Evolutionary conservation across 2,329 filamentous ascomycete genomes (phyloP).

Genomic region (Cucurbitaria berberidis): DNA sequence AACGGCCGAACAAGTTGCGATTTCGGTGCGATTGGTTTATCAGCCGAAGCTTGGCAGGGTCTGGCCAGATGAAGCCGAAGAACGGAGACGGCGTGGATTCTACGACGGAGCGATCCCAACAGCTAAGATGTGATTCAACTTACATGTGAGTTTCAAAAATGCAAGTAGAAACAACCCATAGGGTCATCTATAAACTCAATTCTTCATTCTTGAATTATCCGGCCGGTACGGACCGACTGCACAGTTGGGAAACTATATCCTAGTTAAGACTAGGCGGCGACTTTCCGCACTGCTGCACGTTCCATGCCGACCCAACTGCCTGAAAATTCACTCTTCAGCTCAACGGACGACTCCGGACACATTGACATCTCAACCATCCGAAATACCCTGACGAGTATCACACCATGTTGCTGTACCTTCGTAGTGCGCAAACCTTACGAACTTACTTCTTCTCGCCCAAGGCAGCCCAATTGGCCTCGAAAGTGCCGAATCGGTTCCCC

Average conservation of each 20-base stretch:
- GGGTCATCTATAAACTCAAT: no score
- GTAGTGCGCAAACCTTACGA: neutral
- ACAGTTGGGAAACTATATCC: constrained; percentile 29
- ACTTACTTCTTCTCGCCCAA: neutral
- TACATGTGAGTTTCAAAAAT: no score
- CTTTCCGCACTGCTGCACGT: neutral
- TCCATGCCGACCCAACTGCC: neutral
- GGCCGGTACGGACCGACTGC: constrained; percentile 15
- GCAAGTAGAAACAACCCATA: neutral
- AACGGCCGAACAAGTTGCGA: constrained; percentile 12
- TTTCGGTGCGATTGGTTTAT: constrained; percentile 18
- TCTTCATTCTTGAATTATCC: neutral
- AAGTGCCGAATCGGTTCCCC: constrained; percentile 27
- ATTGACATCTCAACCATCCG: neutral
- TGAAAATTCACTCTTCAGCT: neutral
- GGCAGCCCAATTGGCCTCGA: constrained; percentile 15
- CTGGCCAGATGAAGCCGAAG: neutral
- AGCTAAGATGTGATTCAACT: neutral
- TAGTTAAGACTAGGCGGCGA: constrained; percentile 8
- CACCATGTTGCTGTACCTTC: no score
- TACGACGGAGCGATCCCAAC: neutral
- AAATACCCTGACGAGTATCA: neutral
- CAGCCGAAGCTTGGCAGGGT: constrained; percentile 29
- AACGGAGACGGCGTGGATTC: constrained; percentile 10
- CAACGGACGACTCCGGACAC: neutral